A percentile compares a stretch with the other conserved stretches of the same genome.
phyloP scores from a whole-genome alignment of 1,284 basidiomycete species.

The Ustilago tritici region DNA sequence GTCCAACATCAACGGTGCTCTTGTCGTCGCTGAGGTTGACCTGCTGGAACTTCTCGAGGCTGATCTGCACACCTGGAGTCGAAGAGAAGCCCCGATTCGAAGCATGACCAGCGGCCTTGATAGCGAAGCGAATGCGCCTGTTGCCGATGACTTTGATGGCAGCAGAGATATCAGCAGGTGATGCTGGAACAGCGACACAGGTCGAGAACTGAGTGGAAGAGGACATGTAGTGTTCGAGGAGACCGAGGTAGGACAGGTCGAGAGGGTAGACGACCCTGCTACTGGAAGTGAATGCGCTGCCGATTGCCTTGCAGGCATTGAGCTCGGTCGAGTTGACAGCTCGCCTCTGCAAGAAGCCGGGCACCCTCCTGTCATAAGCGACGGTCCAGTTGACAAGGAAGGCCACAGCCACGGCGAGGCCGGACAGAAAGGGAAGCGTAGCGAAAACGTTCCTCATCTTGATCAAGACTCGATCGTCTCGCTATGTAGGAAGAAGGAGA shows the following conservation, averaged over 20 bases:
- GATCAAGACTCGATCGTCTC: neutral
- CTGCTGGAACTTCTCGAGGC: slow-evolving; percentile 47
- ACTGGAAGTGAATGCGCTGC: slow-evolving; percentile 14
- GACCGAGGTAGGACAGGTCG: slow-evolving; percentile 31
- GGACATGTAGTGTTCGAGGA: slow-evolving; percentile 47
- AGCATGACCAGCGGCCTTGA: slow-evolving; percentile 51
- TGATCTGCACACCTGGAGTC: slow-evolving; percentile 56
- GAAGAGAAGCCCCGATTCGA: slow-evolving; percentile 58
- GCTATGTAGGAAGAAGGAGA: neutral
- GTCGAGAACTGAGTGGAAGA: slow-evolving; percentile 36
- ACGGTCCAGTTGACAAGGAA: slow-evolving; percentile 40
- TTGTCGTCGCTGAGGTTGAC: slow-evolving; percentile 47
- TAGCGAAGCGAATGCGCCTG: slow-evolving; percentile 53
- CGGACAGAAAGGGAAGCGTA: slow-evolving; percentile 31
- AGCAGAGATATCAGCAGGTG: slow-evolving; percentile 44
- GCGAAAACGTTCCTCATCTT: slow-evolving; percentile 27
- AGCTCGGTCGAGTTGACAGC: slow-evolving; percentile 43
- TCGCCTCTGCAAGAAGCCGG: slow-evolving; percentile 29
- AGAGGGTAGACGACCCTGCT: slow-evolving; percentile 40
- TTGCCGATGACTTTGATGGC: slow-evolving; percentile 53
- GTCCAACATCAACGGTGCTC: slow-evolving; percentile 53
- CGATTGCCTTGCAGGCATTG: slow-evolving; percentile 42
- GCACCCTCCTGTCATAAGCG: slow-evolving; percentile 15
- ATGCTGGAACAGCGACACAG: slow-evolving; percentile 48
- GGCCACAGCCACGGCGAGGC: slow-evolving; percentile 28